Conservation (phyloP, 106 monocot genomes). For the Dioscorea alata region DNA sequence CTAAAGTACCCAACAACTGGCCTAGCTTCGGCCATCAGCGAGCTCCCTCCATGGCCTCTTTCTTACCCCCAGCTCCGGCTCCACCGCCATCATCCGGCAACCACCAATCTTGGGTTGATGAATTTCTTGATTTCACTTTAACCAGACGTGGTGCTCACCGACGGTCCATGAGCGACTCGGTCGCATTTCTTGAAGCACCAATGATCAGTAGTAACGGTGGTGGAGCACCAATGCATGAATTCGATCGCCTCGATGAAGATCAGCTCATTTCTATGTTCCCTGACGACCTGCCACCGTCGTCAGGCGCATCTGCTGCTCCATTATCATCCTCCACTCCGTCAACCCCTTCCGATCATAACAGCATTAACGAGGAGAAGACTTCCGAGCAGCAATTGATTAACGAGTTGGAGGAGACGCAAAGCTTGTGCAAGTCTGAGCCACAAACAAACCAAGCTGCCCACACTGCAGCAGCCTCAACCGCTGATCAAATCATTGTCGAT, state of each 20-base stretch:
- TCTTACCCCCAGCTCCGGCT: background rate
- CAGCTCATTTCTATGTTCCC: constrained; percentile 95
- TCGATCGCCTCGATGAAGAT: constrained; percentile 80
- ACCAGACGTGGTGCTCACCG: constrained; percentile 60
- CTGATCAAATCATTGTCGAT: constrained; percentile 17
- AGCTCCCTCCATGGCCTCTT: constrained; percentile 11
- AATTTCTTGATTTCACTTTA: constrained; percentile 83
- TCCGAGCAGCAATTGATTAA: constrained; percentile 3
- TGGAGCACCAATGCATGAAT: constrained; percentile 22
- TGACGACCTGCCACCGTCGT: constrained; percentile 21
- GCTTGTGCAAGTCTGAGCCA: constrained; percentile 16
- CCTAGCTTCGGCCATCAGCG: constrained; percentile 13
- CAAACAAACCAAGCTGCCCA: background rate
- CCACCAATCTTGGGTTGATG: constrained; percentile 57
- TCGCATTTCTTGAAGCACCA: constrained; percentile 56
- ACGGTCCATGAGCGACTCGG: constrained; percentile 66
- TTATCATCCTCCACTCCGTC: constrained; percentile 26
- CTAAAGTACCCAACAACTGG: constrained; percentile 57
- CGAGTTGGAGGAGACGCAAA: constrained; percentile 34
- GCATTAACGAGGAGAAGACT: constrained; percentile 40
- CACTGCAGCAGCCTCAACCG: background rate
- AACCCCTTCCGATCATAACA: constrained; percentile 33
- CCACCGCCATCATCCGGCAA: background rate
- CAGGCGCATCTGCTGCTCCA: background rate
- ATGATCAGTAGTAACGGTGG: background rate